Base-by-base conservation (phyloP, 441 rosid species). In the Gossypium laxum region DNA sequence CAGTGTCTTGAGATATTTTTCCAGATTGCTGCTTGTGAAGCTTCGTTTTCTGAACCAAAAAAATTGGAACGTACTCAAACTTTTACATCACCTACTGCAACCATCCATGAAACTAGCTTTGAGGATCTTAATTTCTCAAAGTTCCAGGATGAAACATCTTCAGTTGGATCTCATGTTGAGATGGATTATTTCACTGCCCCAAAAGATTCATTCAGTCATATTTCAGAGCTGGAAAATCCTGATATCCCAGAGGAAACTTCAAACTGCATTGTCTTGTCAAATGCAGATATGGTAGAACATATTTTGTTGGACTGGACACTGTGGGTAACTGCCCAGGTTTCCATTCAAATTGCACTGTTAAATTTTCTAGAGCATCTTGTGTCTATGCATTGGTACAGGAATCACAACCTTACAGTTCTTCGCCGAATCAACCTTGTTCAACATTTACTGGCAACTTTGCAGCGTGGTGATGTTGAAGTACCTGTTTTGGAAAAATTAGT, bases 311-410 rank as follows among this genome's bases (percentile, higher is more conserved):
- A 96, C 82, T 96, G 99, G 99, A 96, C 99, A 24, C 80, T 96
- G 73, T 96, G 99, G 99, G 98, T 93, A 24, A 83, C 88, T 57
- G 85, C 99, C 72, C 83, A 98, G 50, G 91, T 96, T 77, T 81
- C 97, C 61, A 85, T 93, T 82, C 99, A 96, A 84, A 96, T 93
- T 84, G 83, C 96, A 41, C 86, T 93, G 67, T 87, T 96, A 67
- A 91, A 96, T 50, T 96, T 96, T 84, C 96, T 96, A 76, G 99
- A 96, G 86, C 92, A 96, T 82, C 85, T 96, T 71, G 98, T 96
- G 55, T 96, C 99, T 15, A 96, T 93, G 98, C 97, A 93, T 76
- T 93, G 99, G 98, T 96, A 96, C 78, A 87, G 99, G 85, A 93
- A 86, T 82, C 99, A 96, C 80, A 96, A 96, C 84, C 98, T 96